Percentiles rank a stretch among this genome's conserved stretches.
Conservation (phyloP, 2,329 filamentous ascomycete species). For the Dendrostoma leiphaemia region DNA sequence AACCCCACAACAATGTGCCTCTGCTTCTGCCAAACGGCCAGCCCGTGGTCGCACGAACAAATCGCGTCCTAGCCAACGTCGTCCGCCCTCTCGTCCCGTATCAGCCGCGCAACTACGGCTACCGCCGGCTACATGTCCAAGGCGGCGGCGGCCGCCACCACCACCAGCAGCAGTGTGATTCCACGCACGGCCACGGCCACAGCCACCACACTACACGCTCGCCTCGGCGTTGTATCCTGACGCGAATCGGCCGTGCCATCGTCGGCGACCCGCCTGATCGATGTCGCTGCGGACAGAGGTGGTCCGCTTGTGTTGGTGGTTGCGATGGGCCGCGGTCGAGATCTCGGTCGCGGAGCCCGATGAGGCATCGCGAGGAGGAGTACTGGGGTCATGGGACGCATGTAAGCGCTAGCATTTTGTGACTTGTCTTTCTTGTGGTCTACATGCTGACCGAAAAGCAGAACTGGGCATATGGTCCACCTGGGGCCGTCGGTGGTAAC, state of each 20-base stretch:
- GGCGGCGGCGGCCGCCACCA: slow-evolving; percentile 1
- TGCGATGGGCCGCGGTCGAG: neutral
- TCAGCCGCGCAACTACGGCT: slow-evolving; percentile 2
- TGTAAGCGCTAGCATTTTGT: no score
- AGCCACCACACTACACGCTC: neutral
- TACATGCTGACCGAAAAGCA: no score
- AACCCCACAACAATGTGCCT: neutral
- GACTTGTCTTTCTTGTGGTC: neutral
- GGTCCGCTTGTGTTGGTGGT: neutral
- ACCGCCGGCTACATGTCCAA: slow-evolving; percentile 12
- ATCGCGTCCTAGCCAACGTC: neutral
- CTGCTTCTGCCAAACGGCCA: no score
- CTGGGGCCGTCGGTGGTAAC: no score
- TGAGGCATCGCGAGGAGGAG: slow-evolving; percentile 11
- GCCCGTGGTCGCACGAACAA: no score
- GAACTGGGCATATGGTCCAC: slow-evolving; percentile 3
- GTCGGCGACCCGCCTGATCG: slow-evolving; percentile 4
- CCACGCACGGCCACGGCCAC: neutral
- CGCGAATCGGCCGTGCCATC: slow-evolving; percentile 9
- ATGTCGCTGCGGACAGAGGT: neutral
- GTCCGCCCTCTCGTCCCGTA: neutral
- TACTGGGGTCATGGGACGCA: slow-evolving; percentile 10
- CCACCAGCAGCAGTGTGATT: neutral
- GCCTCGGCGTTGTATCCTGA: slow-evolving; percentile 4
- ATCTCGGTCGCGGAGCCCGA: slow-evolving; percentile 6